Evolutionary conservation across 2,329 filamentous ascomycete genomes (phyloP).

Genomic region (Alternaria consortialis): DNA sequence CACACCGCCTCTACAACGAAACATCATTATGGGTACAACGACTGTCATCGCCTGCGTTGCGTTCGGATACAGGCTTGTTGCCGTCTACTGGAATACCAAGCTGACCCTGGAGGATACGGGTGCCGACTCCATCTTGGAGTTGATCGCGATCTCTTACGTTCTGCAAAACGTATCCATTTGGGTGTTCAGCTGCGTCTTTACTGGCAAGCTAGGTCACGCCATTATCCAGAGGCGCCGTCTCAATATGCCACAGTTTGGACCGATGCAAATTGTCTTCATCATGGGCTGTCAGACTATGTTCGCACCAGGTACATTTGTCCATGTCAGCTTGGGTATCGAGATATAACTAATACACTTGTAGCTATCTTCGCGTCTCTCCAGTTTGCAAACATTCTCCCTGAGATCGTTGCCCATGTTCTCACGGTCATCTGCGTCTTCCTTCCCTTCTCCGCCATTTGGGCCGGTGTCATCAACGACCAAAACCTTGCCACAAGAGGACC

Average conservation of each 20-base stretch:
- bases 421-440: slow-evolving; percentile 70
- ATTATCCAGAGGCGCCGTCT: slow-evolving; percentile 65
- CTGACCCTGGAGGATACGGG: slow-evolving; percentile 48
- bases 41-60: slow-evolving; percentile 60
- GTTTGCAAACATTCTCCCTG: slow-evolving; percentile 60
- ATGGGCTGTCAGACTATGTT: slow-evolving; percentile 74
- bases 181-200: slow-evolving; percentile 70
- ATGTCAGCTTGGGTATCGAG: background rate
- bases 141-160: slow-evolving; percentile 57
- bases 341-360: slow-evolving; percentile 46
- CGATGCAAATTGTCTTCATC: slow-evolving; percentile 72
- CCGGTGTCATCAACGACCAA: slow-evolving; percentile 49
- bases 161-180: slow-evolving; percentile 65
- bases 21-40: slow-evolving; percentile 59
- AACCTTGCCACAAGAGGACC: slow-evolving; percentile 28
- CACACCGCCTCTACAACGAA: slow-evolving; percentile 53
- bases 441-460: slow-evolving; percentile 74
- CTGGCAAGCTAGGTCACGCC: slow-evolving; percentile 67
- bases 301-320: slow-evolving; percentile 62
- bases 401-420: slow-evolving; percentile 64
- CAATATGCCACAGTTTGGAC: slow-evolving; percentile 68
- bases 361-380: slow-evolving; percentile 69
- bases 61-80: slow-evolving; percentile 63
- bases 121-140: slow-evolving; percentile 32
- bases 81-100: slow-evolving; percentile 60